Conservation (phyloP, 2,329 filamentous ascomycete species). For the Calonectria crousiana region DNA sequence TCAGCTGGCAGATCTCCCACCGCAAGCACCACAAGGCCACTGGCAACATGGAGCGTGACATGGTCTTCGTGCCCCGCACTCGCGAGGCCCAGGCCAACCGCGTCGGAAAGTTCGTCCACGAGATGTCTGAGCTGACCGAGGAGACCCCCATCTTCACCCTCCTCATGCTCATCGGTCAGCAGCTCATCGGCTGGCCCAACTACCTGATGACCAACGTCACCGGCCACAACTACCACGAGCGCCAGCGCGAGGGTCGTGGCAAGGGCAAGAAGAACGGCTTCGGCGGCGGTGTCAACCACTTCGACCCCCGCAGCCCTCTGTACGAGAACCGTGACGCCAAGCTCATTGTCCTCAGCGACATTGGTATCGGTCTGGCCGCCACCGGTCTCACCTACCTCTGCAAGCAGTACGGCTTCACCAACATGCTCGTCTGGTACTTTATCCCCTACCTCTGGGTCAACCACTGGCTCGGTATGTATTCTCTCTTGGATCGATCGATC, state of each 20-base stretch:
- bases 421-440: constrained; percentile 95
- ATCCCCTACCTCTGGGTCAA: constrained; percentile 97
- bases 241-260: constrained; percentile 92
- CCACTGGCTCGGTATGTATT: constrained; percentile 91
- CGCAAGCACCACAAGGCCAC: constrained; percentile 99
- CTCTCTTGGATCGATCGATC: background rate
- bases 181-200: constrained; percentile 92
- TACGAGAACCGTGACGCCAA: constrained; percentile 93
- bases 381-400: constrained; percentile 76
- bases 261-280: constrained; percentile 90
- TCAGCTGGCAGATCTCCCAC: constrained; percentile 99
- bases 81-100: constrained; percentile 83
- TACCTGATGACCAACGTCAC: constrained; percentile 95
- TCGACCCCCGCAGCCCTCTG: constrained; percentile 86
- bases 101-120: constrained; percentile 80
- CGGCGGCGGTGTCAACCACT: constrained; percentile 91
- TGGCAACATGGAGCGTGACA: constrained; percentile 96
- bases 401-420: constrained; percentile 83
- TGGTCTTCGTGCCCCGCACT: constrained; percentile 98
- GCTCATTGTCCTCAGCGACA: constrained; percentile 86
- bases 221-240: constrained; percentile 94
- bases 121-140: constrained; percentile 90
- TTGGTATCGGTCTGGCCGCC: constrained; percentile 77
- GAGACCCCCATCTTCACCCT: constrained; percentile 92
- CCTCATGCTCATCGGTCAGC: constrained; percentile 81